Conservation (phyloP, 768 basidiomycete genomes). For the Amylocystis lapponica region DNA sequence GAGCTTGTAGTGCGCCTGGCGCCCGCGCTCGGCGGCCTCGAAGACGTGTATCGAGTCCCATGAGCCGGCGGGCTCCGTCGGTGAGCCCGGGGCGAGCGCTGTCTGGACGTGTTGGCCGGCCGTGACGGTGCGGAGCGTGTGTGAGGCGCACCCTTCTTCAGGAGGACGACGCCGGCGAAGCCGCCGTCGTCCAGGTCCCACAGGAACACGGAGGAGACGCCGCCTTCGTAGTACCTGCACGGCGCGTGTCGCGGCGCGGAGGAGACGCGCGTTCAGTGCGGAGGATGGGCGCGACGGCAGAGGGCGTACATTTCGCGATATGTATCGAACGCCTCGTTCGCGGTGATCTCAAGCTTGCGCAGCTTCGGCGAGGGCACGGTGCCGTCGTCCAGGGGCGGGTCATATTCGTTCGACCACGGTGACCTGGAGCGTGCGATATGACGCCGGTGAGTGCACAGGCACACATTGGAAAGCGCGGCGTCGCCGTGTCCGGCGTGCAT, state of each 20-base stretch:
- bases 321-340: conserved; percentile 96
- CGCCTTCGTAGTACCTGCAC: conserved; percentile 93
- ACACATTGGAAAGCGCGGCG: not conserved
- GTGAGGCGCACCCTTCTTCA: conserved; percentile 78
- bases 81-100: conserved; percentile 56
- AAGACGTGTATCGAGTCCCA: conserved; percentile 99
- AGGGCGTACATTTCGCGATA: conserved; percentile 84
- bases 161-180: conserved; percentile 92
- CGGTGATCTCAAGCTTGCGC: conserved; percentile 85
- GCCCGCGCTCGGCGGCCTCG: conserved; percentile 85
- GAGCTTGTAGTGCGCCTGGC: conserved; percentile 93
- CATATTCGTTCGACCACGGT: conserved; percentile 97
- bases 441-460: not conserved
- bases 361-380: conserved; percentile 80
- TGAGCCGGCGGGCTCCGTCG: conserved; percentile 69
- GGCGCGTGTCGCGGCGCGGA: not conserved
- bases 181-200: conserved; percentile 97
- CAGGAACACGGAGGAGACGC: conserved; percentile 92
- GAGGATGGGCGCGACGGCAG: not conserved
- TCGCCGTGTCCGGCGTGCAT: not conserved
- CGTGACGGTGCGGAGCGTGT: not conserved
- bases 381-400: conserved; percentile 84
- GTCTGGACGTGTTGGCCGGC: not conserved
- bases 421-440: conserved; percentile 49
- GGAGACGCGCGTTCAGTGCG: not conserved